Base-by-base conservation (phyloP, 352 stramenopile species). In the Globisporangium orthogonon region DNA sequence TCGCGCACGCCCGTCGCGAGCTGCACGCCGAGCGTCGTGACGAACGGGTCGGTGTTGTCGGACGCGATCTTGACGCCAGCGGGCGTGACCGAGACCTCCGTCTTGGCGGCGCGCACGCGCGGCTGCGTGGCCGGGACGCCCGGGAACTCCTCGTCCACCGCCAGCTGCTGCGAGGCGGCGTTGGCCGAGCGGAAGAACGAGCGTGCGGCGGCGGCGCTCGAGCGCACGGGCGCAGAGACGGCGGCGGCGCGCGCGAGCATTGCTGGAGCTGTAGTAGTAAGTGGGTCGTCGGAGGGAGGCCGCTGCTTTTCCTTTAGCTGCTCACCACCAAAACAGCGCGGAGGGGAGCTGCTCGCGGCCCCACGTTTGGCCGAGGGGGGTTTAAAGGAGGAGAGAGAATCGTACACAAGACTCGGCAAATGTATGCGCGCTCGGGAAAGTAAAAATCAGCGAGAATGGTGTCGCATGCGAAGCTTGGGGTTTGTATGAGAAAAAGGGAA, bases 181-280 rank as follows among this genome's bases (percentile, higher is more conserved):
- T 71, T 87, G 18, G 76, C 67, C 73, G 77, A 76, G 61, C 58
- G 69, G 69, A 89, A 87, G 61, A 91, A 71, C 57, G 80, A 82
- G 76, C 80, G 80, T 44, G 40, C 33, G 30, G 54, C 51, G 35
- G 61, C 66, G 63, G 54, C 51, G 35, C 37, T 43, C 37, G 58
- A 41, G 59, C 57, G 43, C 52, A 58, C 62, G 55, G 69, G 57
- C 63, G 73, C 70, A 61, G 68, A 65, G 50, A 61, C 67, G 31
- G 61, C 65, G 56, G 66, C 69, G 50, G 67, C 51, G 57, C 73
- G 70, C 60, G 63, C 62, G 53, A 74, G 62, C 65, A 70, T 70
- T 40, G 35, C 9, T 15, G 11, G 39, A 30, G 17, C 15, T 10
- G 54, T 30, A 17, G 18, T 14, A 35, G 28, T 23, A 23, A 23